Conservation (phyloP, 768 basidiomycete species). For the Suillus decipiens region DNA sequence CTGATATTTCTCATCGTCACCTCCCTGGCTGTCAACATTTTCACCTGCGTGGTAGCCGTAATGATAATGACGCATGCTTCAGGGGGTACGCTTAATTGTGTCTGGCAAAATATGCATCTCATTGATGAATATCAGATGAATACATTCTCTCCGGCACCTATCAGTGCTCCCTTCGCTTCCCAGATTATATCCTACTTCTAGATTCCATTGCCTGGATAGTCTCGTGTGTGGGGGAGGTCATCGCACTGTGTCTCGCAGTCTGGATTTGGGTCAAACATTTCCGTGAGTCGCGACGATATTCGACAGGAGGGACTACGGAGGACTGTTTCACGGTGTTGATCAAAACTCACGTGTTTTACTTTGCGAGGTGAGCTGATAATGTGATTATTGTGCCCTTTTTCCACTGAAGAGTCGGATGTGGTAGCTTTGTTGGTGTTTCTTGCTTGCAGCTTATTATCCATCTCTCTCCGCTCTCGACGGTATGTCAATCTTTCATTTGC, state of each 20-base stretch:
- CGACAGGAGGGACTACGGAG: not conserved
- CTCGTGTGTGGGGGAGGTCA: not conserved
- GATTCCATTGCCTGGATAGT: not conserved
- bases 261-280: not conserved
- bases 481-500: not conserved
- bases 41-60: not conserved
- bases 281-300: not conserved
- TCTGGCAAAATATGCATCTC: not conserved
- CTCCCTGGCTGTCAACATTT: not conserved
- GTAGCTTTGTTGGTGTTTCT: not conserved
- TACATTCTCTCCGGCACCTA: not conserved
- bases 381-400: not conserved
- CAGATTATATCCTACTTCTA: not conserved
- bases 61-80: not conserved
- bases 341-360: not conserved
- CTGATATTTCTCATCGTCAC: not conserved
- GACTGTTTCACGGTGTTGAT: not conserved
- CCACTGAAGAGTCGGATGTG: not conserved
- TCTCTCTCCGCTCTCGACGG: not conserved
- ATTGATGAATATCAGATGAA: not conserved
- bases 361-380: not conserved
- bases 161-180: not conserved
- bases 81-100: not conserved
- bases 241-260: not conserved
- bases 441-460: not conserved